Conservation (phyloP, 306 rosid species). For the Rubus parviflorus region DNA sequence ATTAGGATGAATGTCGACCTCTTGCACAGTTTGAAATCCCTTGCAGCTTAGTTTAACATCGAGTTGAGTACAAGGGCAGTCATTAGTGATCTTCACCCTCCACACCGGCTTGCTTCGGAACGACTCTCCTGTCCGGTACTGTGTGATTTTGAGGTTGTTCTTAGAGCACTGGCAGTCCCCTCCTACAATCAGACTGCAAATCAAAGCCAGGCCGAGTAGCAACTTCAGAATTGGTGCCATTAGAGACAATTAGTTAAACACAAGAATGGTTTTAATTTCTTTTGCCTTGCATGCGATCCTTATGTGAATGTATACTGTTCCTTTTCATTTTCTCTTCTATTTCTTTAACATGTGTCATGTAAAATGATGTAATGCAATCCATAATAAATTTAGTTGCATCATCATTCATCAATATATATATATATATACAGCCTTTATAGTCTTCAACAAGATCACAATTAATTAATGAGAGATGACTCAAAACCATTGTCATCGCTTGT, state of each 20-base stretch:
- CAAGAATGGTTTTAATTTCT: too few species aligned
- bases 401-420: background rate
- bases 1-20: background rate
- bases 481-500: background rate
- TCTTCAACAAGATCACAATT: background rate
- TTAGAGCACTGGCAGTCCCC: constrained; percentile 28
- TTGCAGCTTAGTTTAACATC: constrained; percentile 27
- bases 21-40: constrained; percentile 30
- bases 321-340: background rate
- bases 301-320: too few species aligned
- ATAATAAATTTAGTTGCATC: background rate
- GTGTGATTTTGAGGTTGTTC: constrained; percentile 19
- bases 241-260: background rate
- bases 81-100: constrained; percentile 30
- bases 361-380: background rate
- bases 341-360: background rate
- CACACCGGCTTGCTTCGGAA: constrained; percentile 33
- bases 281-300: too few species aligned
- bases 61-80: constrained; percentile 28
- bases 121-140: constrained; percentile 20
- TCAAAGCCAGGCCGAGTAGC: constrained; percentile 12
- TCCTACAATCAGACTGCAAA: constrained; percentile 17
- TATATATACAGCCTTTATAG: background rate
- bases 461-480: background rate
- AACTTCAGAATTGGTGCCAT: constrained; percentile 24